Evolutionary conservation across 2,329 filamentous ascomycete species (phyloP).

Genomic region (Aspergillus persii): DNA sequence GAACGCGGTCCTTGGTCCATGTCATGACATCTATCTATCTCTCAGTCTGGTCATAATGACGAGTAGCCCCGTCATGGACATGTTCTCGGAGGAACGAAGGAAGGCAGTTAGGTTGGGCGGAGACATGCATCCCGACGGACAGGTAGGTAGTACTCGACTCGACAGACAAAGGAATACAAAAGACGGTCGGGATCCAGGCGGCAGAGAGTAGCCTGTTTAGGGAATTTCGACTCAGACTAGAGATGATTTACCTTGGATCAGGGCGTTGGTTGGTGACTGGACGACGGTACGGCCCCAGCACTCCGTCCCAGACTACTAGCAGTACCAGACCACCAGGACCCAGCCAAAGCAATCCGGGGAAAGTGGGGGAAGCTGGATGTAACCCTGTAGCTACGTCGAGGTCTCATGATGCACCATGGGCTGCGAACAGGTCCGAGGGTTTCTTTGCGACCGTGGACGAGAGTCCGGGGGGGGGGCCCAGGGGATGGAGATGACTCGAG

Average conservation of each 20-base stretch:
- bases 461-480: background rate
- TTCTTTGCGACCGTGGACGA: background rate
- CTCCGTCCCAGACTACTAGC: too few relatives aligned
- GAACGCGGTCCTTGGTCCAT: background rate
- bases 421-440: background rate
- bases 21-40: too few relatives aligned
- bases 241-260: background rate
- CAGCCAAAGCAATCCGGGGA: background rate
- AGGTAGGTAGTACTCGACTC: too few relatives aligned
- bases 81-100: too few relatives aligned
- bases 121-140: background rate
- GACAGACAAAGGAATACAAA: background rate
- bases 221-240: background rate
- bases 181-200: background rate
- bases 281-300: background rate
- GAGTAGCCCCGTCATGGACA: too few relatives aligned
- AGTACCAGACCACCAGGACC: too few relatives aligned
- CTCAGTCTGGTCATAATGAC: too few relatives aligned
- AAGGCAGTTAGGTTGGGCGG: background rate
- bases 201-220: background rate
- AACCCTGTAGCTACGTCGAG: background rate
- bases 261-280: background rate
- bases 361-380: background rate
- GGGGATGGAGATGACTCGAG: background rate
- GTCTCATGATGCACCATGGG: background rate